phyloP scores from a whole-genome alignment of 176 grass and related monocot genomes.

The Juncus effusus region DNA sequence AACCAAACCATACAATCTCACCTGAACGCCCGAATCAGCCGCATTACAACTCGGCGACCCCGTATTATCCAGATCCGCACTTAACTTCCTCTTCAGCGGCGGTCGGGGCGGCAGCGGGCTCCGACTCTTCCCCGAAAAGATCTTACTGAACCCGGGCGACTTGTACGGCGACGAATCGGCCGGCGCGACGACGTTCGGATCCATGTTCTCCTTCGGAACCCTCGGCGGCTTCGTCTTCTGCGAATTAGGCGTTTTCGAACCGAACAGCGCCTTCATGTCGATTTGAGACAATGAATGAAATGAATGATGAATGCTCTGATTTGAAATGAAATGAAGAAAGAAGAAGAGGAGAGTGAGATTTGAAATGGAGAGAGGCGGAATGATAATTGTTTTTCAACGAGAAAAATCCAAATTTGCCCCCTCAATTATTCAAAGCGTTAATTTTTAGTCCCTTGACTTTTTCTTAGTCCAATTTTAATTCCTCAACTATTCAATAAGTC shows the following conservation, averaged over 20 bases:
- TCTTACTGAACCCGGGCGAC: slow-evolving; percentile 32
- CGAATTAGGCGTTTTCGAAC: slow-evolving; percentile 44
- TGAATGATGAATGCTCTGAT: slow-evolving; percentile 1
- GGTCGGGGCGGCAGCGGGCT: slow-evolving; percentile 34
- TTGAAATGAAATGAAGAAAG: slow-evolving; percentile 2
- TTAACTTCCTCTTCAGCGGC: slow-evolving; percentile 33
- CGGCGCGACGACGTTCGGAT: slow-evolving; percentile 27
- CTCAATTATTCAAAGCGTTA: no score
- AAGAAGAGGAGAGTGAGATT: slow-evolving; percentile 32
- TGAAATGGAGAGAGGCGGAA: slow-evolving; percentile 37
- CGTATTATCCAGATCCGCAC: slow-evolving; percentile 6
- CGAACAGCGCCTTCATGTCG: slow-evolving; percentile 57
- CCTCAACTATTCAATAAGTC: no score
- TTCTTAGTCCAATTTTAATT: no score
- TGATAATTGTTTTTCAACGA: not conserved
- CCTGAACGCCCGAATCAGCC: slow-evolving; percentile 42
- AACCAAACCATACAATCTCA: slow-evolving; percentile 3
- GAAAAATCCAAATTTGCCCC: no score
- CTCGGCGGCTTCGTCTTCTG: slow-evolving; percentile 33
- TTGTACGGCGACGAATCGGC: slow-evolving; percentile 42
- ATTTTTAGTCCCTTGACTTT: no score
- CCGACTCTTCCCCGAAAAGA: slow-evolving; percentile 37
- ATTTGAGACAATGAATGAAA: slow-evolving; percentile 22
- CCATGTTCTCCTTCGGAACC: slow-evolving; percentile 28
- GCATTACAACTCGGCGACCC: not conserved